These are phyloP conservation scores for Blastocystis sp. DNA, from an alignment of 352 stramenopile genomes.

Conservation along the genomic window DNA sequence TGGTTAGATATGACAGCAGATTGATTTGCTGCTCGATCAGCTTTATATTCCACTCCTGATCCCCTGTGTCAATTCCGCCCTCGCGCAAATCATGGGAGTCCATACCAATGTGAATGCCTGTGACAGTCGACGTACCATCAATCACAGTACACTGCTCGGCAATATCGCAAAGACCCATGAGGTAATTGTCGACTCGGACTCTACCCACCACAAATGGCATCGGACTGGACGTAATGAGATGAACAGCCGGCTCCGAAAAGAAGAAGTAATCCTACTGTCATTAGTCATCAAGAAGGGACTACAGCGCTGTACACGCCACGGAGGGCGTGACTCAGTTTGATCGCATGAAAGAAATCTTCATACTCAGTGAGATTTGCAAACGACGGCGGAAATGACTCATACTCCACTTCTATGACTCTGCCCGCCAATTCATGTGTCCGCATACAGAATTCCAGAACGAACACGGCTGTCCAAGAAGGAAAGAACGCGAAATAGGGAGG, in stretches of 20 bases:
- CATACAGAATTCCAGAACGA: background rate
- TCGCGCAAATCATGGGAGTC: too few species aligned
- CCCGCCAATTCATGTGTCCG: slow-evolving; percentile 13
- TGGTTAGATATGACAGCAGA: too few species aligned
- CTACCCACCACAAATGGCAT: background rate
- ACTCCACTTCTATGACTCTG: background rate
- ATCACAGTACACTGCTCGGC: too few species aligned
- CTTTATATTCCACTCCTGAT: too few species aligned
- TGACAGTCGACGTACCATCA: too few species aligned
- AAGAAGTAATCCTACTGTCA: slow-evolving; percentile 42
- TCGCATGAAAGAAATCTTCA: background rate
- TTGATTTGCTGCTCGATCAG: too few species aligned
- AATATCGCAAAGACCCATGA: background rate
- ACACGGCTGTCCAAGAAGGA: background rate
- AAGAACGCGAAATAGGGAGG: slow-evolving; percentile 10
- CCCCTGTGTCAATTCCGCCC: too few species aligned
- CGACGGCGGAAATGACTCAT: background rate
- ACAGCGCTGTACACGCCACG: background rate
- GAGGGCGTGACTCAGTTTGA: background rate
- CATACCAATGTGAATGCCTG: too few species aligned
- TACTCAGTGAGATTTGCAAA: background rate
- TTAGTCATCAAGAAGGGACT: background rate
- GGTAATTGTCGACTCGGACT: slow-evolving; percentile 6
- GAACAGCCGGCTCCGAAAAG: background rate
- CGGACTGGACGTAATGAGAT: background rate